phyloP scores from a whole-genome alignment of 1,284 basidiomycete species.

The Gastroboletus turbinatus region DNA sequence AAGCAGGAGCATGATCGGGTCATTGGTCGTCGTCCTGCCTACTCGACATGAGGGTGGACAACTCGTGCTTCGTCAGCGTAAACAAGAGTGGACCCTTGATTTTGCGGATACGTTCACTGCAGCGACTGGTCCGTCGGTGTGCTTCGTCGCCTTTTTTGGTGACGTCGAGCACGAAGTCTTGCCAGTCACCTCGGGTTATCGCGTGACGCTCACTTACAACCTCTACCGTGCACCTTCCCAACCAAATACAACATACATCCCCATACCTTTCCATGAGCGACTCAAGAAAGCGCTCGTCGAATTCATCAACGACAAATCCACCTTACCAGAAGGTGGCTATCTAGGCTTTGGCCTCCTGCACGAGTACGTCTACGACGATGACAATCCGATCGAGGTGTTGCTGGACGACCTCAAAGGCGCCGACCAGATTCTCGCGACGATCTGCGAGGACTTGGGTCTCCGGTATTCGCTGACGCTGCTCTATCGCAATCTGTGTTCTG shows the following conservation, averaged over 20 bases:
- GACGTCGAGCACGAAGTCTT: conserved; percentile 45
- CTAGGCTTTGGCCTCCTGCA: not conserved
- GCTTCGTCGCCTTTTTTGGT: conserved; percentile 36
- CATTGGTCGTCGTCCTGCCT: conserved; percentile 40
- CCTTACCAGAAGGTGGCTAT: not conserved
- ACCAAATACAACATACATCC: conserved; percentile 4
- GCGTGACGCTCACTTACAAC: conserved; percentile 43
- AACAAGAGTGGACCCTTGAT: conserved; percentile 12
- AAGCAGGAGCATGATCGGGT: conserved; percentile 34
- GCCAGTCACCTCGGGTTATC: conserved; percentile 38
- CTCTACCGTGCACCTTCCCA: conserved; percentile 22
- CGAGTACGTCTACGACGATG: not conserved
- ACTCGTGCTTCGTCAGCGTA: conserved; percentile 31
- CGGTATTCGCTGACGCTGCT: not conserved
- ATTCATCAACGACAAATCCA: conserved; percentile 34
- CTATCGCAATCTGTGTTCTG: not conserved
- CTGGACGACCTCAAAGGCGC: conserved; percentile 9
- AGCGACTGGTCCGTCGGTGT: conserved; percentile 8
- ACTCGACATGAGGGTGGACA: conserved; percentile 38
- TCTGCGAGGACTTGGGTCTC: not conserved
- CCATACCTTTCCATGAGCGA: not conserved
- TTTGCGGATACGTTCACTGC: conserved; percentile 9
- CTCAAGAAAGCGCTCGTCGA: conserved; percentile 22
- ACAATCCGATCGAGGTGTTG: not conserved
- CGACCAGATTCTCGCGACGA: conserved; percentile 39